Base-by-base conservation (phyloP, 768 basidiomycete species). In the Kwoniella botswanensis region DNA sequence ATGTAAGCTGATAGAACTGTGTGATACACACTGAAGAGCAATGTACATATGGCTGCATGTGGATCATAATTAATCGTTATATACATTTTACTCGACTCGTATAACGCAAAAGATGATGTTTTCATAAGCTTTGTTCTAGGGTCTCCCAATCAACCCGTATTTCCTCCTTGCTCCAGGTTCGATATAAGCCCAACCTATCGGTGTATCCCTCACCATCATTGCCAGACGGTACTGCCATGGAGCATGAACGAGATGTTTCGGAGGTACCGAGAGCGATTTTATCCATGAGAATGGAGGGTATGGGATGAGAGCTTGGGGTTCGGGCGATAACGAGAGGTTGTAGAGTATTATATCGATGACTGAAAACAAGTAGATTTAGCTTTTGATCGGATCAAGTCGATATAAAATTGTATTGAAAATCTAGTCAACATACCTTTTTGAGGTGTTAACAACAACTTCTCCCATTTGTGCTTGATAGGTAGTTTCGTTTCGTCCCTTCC, bases 151-250 rank as follows among this genome's bases (percentile, higher is more conserved):
- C 65, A 80, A 56, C 0, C 75, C 77, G 71, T 80, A 80, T 69
- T 80, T 80, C 68, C 59, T 70, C 70, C 79, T 76, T 9, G 77
- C 79, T 4, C 62, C 63, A 50, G 75, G 75, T 62, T 80, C 79
- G 53, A 80, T 60, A 64, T 74, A 78, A 42, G 52, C 17, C 71
- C 72, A 78, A 22, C 72, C 79, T 43, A 80, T 53, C 24, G 76
- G 75, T 15, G 79, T 77, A 62, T 74, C 72, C 43, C 70, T 62
- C 43, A 76, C 67, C 44, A 70, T 70, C 41, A 65, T 63, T 12
- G 71, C 72, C 50, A 65, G n/a, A 18, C 73, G 53, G 55, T 80
- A 80, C 42, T 65, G 60, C 70, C 68, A 75, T 9, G 79, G 79
- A 9, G 78, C 50, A 57, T 74, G 71, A 26, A 74, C 71, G n/a